A percentile compares a stretch with the other conserved stretches of the same genome.
Evolutionary conservation across 257 asterid genomes (phyloP).

Genomic region (Solanum chaucha): DNA sequence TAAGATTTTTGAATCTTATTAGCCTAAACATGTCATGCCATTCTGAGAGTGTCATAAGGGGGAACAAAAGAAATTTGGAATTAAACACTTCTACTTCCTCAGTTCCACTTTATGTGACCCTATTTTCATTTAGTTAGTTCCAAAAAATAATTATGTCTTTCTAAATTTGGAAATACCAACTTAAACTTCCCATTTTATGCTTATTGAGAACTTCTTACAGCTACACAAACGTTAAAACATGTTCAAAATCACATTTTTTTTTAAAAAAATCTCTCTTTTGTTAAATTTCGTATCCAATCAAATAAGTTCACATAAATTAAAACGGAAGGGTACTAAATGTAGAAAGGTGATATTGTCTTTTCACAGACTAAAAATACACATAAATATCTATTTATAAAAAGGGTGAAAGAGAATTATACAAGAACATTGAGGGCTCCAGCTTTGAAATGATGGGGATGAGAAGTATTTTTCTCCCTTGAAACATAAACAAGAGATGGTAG

Average conservation of each 20-base stretch:
- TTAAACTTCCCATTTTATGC: background rate
- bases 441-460: constrained; percentile 64
- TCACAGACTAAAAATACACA: too few relatives aligned
- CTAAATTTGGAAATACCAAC: background rate
- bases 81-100: background rate
- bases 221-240: background rate
- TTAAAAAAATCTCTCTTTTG: background rate
- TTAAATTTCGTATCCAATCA: background rate
- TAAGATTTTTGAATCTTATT: background rate
- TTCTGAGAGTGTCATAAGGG: background rate
- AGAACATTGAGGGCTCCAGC: constrained; percentile 68
- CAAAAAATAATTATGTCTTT: background rate
- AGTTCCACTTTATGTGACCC: background rate
- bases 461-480: constrained; percentile 54
- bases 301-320: background rate
- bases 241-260: background rate
- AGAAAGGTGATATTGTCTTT: background rate
- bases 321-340: background rate
- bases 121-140: background rate
- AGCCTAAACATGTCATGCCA: background rate
- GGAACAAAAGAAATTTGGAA: background rate
- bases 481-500: constrained; percentile 53
- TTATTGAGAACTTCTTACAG: background rate
- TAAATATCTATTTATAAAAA: background rate
- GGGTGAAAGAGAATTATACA: constrained; percentile 14